Evolutionary conservation across 352 stramenopile genomes (phyloP).

Genomic region (Phytophthora cajani): DNA sequence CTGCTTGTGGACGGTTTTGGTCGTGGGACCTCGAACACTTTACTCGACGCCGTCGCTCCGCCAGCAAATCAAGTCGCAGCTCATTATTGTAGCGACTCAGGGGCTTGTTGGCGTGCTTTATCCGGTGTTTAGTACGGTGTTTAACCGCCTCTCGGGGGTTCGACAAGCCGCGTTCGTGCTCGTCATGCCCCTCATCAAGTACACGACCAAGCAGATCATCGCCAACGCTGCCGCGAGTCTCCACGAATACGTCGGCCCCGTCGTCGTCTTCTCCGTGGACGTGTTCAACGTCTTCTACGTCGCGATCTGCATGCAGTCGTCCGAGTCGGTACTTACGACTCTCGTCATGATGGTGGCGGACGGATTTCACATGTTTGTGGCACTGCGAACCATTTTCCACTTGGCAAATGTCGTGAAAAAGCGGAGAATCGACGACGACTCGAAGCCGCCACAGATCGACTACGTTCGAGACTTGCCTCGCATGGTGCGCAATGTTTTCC

Average conservation of each 20-base stretch:
- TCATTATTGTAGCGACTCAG: background rate
- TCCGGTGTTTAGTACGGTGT: background rate
- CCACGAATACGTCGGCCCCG: background rate
- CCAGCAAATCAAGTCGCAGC: background rate
- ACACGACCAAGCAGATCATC: background rate
- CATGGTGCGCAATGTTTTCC: background rate
- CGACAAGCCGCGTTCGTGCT: background rate
- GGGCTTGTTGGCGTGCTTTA: background rate
- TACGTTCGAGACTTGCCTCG: background rate
- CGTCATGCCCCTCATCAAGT: background rate
- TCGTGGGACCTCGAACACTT: background rate
- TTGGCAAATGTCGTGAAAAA: background rate
- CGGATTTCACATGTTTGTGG: conserved; percentile 3
- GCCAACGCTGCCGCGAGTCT: background rate
- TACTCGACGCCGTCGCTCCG: background rate
- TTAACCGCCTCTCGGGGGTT: background rate
- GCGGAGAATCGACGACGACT: background rate
- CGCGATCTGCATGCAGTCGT: background rate
- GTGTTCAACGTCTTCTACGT: background rate
- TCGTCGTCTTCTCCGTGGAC: background rate
- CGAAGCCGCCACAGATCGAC: background rate
- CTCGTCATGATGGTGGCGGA: background rate
- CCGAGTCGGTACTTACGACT: background rate
- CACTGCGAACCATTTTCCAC: background rate
- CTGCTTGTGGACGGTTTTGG: background rate